These are phyloP conservation scores for Dacryopinax primogenitus DNA, from an alignment of 768 basidiomycete genomes.

Conservation along the genomic window DNA sequence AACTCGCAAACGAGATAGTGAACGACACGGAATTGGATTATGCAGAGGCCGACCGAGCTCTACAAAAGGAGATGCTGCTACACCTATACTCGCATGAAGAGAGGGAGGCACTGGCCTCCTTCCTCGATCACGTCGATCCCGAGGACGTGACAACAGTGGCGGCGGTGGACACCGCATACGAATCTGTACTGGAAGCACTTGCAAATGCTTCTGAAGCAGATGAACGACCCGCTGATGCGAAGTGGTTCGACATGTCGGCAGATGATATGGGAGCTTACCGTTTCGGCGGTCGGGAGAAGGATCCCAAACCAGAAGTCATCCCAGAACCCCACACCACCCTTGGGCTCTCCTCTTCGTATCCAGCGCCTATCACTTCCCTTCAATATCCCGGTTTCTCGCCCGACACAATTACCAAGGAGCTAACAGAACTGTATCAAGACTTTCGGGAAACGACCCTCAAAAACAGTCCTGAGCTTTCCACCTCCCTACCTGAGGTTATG, in stretches of 20 bases:
- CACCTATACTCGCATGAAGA: not conserved
- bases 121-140: not conserved
- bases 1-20: not conserved
- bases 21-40: not conserved
- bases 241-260: not conserved
- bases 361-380: not conserved
- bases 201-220: not conserved
- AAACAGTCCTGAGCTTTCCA: too few relatives aligned
- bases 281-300: not conserved
- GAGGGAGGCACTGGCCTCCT: not conserved
- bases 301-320: too few relatives aligned
- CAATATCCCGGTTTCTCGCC: not conserved
- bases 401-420: not conserved
- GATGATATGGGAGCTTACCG: not conserved
- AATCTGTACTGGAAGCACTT: not conserved
- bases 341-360: not conserved
- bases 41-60: not conserved
- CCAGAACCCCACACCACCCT: too few relatives aligned
- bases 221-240: not conserved
- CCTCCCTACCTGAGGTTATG: too few relatives aligned
- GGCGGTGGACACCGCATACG: not conserved
- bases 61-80: not conserved
- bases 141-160: not conserved
- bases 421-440: not conserved
- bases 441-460: not conserved